phyloP scores from a whole-genome alignment of 1,284 basidiomycete genomes.

The Hemileia vastatrix region DNA sequence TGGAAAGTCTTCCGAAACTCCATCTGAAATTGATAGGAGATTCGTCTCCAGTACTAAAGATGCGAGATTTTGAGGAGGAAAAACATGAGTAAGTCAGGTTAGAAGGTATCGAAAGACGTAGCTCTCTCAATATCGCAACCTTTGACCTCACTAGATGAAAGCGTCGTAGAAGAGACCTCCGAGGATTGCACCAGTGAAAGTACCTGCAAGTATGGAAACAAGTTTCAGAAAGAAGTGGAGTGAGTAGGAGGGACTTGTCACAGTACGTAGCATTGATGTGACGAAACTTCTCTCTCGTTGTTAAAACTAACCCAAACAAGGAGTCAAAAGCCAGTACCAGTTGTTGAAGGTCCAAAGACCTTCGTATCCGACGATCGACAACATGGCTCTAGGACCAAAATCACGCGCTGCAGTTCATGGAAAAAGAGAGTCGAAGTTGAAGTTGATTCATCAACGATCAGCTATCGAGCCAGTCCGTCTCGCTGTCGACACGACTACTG shows the following conservation, averaged over 20 bases:
- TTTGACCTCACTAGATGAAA: neutral
- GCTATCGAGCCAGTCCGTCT: no score
- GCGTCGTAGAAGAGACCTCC: no score
- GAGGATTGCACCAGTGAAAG: no score
- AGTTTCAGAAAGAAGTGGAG: neutral
- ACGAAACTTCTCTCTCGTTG: neutral
- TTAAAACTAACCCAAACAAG: neutral
- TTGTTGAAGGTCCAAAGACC: neutral
- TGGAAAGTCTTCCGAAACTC: neutral
- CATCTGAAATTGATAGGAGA: neutral
- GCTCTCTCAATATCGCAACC: neutral
- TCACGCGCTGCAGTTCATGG: neutral
- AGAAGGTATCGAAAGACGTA: neutral
- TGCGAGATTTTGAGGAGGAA: neutral
- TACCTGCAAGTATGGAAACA: no score
- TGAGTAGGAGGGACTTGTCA: neutral
- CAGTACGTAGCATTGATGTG: neutral
- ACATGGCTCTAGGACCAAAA: neutral
- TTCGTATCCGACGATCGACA: neutral
- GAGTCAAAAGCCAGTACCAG: neutral
- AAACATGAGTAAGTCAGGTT: neutral
- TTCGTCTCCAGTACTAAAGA: neutral
- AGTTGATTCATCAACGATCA: no score
- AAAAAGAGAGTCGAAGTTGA: no score
- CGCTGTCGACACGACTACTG: neutral